Evolutionary conservation across 2,329 filamentous ascomycete species (phyloP).

Genomic region (Lithohypha guttulata): DNA sequence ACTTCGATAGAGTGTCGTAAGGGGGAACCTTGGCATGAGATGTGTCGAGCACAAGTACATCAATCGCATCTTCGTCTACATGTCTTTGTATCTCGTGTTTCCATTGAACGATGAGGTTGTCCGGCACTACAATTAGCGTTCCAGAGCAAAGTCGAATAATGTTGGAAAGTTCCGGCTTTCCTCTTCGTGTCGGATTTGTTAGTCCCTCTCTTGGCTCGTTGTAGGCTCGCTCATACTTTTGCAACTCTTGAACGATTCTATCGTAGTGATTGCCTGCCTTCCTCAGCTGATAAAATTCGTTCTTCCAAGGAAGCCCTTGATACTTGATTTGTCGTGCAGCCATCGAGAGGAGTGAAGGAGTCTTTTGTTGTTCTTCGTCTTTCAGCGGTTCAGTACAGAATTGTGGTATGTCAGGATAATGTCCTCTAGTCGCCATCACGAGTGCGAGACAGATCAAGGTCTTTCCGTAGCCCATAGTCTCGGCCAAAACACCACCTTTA

Average conservation of each 20-base stretch:
- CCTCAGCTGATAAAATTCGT: slow-evolving; percentile 46
- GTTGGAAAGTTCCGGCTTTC: slow-evolving; percentile 22
- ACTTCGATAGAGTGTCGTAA: slow-evolving; percentile 47
- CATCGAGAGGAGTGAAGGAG: slow-evolving; percentile 64
- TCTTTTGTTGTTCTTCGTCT: slow-evolving; percentile 33
- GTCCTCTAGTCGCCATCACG: slow-evolving; percentile 62
- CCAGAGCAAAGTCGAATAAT: slow-evolving; percentile 53
- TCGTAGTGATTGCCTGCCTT: slow-evolving; percentile 41
- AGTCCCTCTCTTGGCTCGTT: slow-evolving; percentile 39
- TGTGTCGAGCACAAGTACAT: slow-evolving; percentile 52
- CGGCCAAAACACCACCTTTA: slow-evolving; percentile 49
- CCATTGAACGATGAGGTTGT: slow-evolving; percentile 81
- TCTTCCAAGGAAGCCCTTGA: slow-evolving; percentile 59
- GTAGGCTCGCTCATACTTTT: slow-evolving; percentile 50
- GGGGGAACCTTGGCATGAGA: slow-evolving; percentile 45
- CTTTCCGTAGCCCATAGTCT: slow-evolving; percentile 57
- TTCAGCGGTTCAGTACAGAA: slow-evolving; percentile 40
- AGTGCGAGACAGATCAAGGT: slow-evolving; percentile 74
- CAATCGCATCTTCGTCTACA: slow-evolving; percentile 48
- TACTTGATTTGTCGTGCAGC: slow-evolving; percentile 58
- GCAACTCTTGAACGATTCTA: slow-evolving; percentile 46
- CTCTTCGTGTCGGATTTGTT: slow-evolving; percentile 25
- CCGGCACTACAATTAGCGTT: slow-evolving; percentile 70
- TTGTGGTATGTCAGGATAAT: slow-evolving; percentile 56
- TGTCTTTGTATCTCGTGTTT: slow-evolving; percentile 69